Evolutionary conservation across 2,329 filamentous ascomycete species (phyloP), one percentile per base, ranked within the genome.

Genomic region (Claviceps paspali): DNA sequence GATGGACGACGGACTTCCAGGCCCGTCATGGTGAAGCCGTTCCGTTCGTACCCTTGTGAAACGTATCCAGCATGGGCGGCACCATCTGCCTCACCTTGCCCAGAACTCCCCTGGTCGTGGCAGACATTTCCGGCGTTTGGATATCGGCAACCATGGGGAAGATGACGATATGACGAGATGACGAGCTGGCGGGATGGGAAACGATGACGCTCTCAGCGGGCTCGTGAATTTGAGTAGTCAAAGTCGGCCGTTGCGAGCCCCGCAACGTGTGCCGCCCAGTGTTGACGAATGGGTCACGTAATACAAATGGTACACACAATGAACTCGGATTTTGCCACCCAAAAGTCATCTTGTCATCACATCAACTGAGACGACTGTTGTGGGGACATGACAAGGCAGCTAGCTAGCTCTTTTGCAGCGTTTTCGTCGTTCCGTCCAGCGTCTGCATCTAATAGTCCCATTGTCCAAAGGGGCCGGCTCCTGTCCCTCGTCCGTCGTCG

Each of bases 61-160:
- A 96, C 53, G 75, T 83, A 55, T 91, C 83, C 38, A 95, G 72
- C 84, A 98, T 84, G 9, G 91, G 91, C 45, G 91, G 91, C 41
- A 98, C 74, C 65, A 98, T 81, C 55, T 80, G 84, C 68, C 80
- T 82, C 52, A 87, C 85, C 60, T 83, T 88, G 47, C 67, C 62
- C 40, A 98, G 66, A 37, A 93, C 65, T 48, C 82, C 76, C 59
- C 76, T 82, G 17, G 86, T 84, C 19, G 76, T 64, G 45, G 72
- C 61, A 43, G 80, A 78, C 70, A 85, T 81, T 15, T 65, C 58
- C 31, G 57, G 51, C 18, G 47, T 37, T 14, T 42, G 41, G 30
- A 35, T 43, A 7, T 48, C 30, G 29, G 43, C 39, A 39, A 46
- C 34, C 50, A 54, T 56, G 27, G 41, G 44, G 30, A 27, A 14